Evolutionary conservation across 78 protist genomes (phyloP).

Genomic region (Dictyostelium firmibasis): DNA sequence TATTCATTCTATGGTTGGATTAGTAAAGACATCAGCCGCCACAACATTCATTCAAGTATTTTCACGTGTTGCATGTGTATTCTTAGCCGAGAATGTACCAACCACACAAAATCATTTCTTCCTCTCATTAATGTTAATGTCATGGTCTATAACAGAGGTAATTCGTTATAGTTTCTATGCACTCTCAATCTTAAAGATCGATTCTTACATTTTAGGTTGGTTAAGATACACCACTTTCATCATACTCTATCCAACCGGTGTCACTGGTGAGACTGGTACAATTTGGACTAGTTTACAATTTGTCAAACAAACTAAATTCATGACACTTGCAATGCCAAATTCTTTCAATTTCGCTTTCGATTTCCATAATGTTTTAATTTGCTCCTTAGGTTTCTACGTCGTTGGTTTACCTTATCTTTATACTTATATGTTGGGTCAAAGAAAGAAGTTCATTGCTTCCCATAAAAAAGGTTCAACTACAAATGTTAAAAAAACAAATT

Average conservation of each 20-base stretch:
- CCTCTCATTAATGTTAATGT: slow-evolving; percentile 45
- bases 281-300: slow-evolving; percentile 34
- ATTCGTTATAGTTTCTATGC: slow-evolving; percentile 86
- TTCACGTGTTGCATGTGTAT: slow-evolving; percentile 80
- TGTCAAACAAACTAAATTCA: not conserved
- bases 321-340: slow-evolving; percentile 55
- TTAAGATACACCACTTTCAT: slow-evolving; percentile 82
- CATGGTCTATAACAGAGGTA: slow-evolving; percentile 84
- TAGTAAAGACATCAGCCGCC: slow-evolving; percentile 74
- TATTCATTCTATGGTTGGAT: slow-evolving; percentile 83
- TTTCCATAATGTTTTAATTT: not conserved
- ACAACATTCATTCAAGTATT: slow-evolving; percentile 84
- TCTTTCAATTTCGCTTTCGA: slow-evolving; percentile 46
- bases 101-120: slow-evolving; percentile 4
- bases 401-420: slow-evolving; percentile 85
- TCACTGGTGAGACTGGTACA: slow-evolving; percentile 76
- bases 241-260: slow-evolving; percentile 83
- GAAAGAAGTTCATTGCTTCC: slow-evolving; percentile 67
- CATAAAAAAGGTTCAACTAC: not conserved
- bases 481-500: not conserved
- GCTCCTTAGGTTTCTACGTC: slow-evolving; percentile 45
- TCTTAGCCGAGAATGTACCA: slow-evolving; percentile 36
- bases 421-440: slow-evolving; percentile 82
- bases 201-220: slow-evolving; percentile 81
- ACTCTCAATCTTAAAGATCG: slow-evolving; percentile 38